phyloP scores from a whole-genome alignment of 1,284 basidiomycete genomes.

The Trametes polyzona region DNA sequence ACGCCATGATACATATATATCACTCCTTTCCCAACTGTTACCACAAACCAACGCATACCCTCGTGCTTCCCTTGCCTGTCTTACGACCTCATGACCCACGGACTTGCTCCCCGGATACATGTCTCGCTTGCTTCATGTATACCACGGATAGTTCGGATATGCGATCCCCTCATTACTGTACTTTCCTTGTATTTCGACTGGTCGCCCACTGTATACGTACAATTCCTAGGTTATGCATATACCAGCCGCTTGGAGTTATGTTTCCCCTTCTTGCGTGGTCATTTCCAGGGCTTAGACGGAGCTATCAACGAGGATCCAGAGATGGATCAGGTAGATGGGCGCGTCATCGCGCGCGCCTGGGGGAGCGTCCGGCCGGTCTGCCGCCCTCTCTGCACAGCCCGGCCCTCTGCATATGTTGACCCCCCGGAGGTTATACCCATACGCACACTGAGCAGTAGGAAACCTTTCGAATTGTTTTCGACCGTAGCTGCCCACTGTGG shows the following conservation, averaged over 20 bases:
- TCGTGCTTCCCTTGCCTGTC: background rate
- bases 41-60: constrained; percentile 4
- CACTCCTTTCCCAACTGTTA: background rate
- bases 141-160: background rate
- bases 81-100: background rate
- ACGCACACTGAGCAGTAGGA: too few relatives aligned
- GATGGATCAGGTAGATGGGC: background rate
- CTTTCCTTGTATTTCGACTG: constrained; percentile 4
- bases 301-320: background rate
- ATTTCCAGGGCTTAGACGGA: too few relatives aligned
- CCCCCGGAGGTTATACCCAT: too few relatives aligned
- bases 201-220: constrained; percentile 7
- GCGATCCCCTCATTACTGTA: constrained; percentile 2
- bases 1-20: background rate
- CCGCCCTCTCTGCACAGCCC: constrained; percentile 1
- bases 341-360: constrained; percentile 7
- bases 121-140: background rate
- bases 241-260: background rate
- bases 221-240: constrained; percentile 4
- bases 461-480: too few relatives aligned
- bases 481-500: too few relatives aligned
- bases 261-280: too few relatives aligned
- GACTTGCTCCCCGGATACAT: too few relatives aligned
- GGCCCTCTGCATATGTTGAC: background rate
- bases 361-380: background rate